These are phyloP conservation scores for Penicillium capsulatum DNA, from an alignment of 2,329 filamentous ascomycete genomes.

Conservation along the genomic window DNA sequence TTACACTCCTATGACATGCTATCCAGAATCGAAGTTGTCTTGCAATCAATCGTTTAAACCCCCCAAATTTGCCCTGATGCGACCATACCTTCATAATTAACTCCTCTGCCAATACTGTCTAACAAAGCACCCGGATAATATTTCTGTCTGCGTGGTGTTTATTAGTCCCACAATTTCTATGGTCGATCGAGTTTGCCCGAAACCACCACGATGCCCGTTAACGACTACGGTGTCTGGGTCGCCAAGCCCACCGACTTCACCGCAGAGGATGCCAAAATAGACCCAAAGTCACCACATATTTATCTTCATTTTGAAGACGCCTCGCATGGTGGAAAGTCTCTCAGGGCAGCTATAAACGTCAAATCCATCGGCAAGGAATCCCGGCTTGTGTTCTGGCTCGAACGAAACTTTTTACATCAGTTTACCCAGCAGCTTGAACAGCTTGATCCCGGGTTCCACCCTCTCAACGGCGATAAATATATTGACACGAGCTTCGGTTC, in stretches of 20 bases:
- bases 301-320: slow-evolving; percentile 13
- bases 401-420: slow-evolving; percentile 10
- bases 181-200: too few relatives aligned
- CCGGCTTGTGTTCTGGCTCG: slow-evolving; percentile 19
- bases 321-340: neutral
- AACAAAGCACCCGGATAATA: too few relatives aligned
- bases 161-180: too few relatives aligned
- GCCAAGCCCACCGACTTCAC: slow-evolving; percentile 8
- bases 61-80: too few relatives aligned
- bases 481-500: neutral
- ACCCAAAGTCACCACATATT: slow-evolving; percentile 11
- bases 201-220: slow-evolving; percentile 10
- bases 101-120: too few relatives aligned
- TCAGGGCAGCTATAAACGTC: slow-evolving; percentile 19
- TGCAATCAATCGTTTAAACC: too few relatives aligned
- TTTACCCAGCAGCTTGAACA: slow-evolving; percentile 10
- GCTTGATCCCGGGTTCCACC: slow-evolving; percentile 12
- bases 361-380: slow-evolving; percentile 18
- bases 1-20: too few relatives aligned
- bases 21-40: too few relatives aligned
- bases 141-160: too few relatives aligned
- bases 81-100: too few relatives aligned
- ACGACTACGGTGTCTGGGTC: slow-evolving; percentile 21
- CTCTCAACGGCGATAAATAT: neutral
- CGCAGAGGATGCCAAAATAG: slow-evolving; percentile 8